phyloP scores from a whole-genome alignment of 441 rosid genomes.

The Brassica balearica region DNA sequence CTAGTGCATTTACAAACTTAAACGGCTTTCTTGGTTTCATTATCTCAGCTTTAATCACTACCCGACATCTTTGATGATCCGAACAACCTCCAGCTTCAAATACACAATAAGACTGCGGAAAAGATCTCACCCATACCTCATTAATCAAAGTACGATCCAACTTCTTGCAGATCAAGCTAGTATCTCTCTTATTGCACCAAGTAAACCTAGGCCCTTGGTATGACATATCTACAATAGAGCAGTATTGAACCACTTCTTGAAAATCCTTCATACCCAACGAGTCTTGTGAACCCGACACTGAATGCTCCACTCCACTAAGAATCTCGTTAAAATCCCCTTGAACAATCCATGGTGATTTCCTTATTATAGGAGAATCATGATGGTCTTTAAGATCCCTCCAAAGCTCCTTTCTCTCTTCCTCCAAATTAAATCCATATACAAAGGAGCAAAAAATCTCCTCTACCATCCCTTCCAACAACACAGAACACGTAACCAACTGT shows the following conservation, averaged over 20 bases:
- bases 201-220: not conserved
- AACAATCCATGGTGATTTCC: not conserved
- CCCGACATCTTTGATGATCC: not conserved
- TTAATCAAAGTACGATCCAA: not conserved
- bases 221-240: not conserved
- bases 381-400: not conserved
- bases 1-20: not conserved
- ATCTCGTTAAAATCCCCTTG: not conserved
- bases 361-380: not conserved
- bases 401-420: not conserved
- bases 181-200: not conserved
- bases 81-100: not conserved
- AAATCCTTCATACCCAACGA: not conserved
- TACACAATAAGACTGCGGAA: not conserved
- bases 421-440: not conserved
- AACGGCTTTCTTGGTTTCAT: not conserved
- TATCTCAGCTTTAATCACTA: too few species aligned
- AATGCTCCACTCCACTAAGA: not conserved
- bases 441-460: not conserved
- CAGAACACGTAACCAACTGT: not conserved
- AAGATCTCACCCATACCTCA: not conserved
- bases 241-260: not conserved
- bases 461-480: not conserved
- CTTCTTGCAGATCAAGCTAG: not conserved
- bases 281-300: not conserved